phyloP scores from a whole-genome alignment of 2,329 filamentous ascomycete genomes.

The Chrysoporthe austroafricana region DNA sequence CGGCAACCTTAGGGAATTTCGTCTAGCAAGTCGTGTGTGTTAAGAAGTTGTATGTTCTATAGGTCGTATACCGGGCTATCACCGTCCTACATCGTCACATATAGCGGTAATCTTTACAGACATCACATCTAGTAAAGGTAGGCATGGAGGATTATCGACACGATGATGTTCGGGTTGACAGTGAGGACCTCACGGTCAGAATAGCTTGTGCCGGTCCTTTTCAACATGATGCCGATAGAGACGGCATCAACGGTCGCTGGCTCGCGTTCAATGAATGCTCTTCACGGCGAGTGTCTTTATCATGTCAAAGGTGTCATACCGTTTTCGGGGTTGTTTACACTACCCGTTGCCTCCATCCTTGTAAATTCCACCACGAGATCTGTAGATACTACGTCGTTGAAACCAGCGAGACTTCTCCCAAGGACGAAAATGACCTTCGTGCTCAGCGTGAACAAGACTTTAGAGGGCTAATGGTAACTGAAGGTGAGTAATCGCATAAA shows the following conservation, averaged over 20 bases:
- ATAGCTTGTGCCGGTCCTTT: neutral
- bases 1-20: no score
- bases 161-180: neutral
- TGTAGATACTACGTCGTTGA: no score
- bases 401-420: neutral
- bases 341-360: neutral
- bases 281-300: neutral
- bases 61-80: neutral
- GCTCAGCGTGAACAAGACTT: neutral
- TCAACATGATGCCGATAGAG: neutral
- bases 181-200: neutral
- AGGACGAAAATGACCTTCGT: neutral
- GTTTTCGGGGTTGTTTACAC: neutral
- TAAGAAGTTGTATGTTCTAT: neutral
- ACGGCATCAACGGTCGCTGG: neutral
- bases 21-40: neutral
- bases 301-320: neutral
- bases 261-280: neutral
- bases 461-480: neutral
- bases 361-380: neutral
- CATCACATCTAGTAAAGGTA: neutral
- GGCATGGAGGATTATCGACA: neutral
- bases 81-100: neutral
- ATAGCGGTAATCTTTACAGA: neutral
- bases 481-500: no score